Percentiles rank a stretch among this genome's conserved stretches.
Evolutionary conservation across 2,329 filamentous ascomycete genomes (phyloP).

Genomic region (Fusarium praegraminearum): DNA sequence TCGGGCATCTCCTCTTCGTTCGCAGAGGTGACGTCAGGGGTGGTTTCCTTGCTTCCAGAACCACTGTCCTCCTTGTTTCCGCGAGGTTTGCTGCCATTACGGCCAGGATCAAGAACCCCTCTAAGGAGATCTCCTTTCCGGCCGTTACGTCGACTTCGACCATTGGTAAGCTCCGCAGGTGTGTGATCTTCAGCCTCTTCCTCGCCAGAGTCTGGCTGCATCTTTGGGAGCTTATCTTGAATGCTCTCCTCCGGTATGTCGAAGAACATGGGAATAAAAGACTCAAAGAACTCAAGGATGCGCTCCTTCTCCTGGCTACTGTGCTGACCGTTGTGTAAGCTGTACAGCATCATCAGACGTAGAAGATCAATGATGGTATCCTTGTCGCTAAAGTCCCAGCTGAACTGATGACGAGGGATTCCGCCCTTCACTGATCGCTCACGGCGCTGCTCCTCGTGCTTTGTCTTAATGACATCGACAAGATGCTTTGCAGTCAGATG

Average conservation of each 20-base stretch:
- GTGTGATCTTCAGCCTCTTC: constrained; percentile 82
- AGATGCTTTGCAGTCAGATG: constrained; percentile 91
- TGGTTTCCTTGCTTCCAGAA: constrained; percentile 88
- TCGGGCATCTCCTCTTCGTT: constrained; percentile 81
- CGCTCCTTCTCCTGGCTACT: constrained; percentile 79
- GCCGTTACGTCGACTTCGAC: constrained; percentile 75
- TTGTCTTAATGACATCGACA: constrained; percentile 89
- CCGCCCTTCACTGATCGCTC: constrained; percentile 72
- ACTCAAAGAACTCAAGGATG: constrained; percentile 80
- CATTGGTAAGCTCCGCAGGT: constrained; percentile 77
- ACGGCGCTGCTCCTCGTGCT: constrained; percentile 89
- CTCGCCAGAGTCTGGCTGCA: constrained; percentile 77
- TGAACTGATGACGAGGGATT: constrained; percentile 77
- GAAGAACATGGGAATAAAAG: constrained; percentile 81
- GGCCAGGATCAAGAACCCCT: constrained; percentile 83
- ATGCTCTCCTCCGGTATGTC: constrained; percentile 78
- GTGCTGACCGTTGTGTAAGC: constrained; percentile 76
- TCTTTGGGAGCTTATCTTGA: constrained; percentile 73
- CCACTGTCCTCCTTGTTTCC: constrained; percentile 83
- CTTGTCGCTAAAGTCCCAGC: constrained; percentile 78
- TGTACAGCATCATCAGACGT: constrained; percentile 72
- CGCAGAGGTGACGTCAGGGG: constrained; percentile 82
- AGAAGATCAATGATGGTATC: constrained; percentile 74
- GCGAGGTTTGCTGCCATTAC: constrained; percentile 76
- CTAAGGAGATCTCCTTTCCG: constrained; percentile 86